phyloP scores from a whole-genome alignment of 169 alveolate species.

The Theileria equi region DNA sequence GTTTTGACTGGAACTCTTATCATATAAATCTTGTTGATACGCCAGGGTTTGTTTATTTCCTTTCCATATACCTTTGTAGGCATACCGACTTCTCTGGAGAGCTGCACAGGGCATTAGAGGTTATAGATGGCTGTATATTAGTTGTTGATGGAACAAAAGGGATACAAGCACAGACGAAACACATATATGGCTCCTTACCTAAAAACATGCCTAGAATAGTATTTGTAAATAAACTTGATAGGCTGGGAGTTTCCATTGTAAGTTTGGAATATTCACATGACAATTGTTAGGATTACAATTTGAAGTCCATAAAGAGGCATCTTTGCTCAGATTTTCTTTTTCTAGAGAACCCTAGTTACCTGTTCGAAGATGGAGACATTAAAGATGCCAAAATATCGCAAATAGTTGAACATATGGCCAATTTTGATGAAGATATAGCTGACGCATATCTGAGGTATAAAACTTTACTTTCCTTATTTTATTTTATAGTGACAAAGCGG shows the following conservation, averaged over 20 bases:
- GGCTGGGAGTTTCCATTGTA: conserved; percentile 94
- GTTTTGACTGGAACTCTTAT: conserved; percentile 84
- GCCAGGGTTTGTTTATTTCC: conserved; percentile 97
- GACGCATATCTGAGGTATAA: no score
- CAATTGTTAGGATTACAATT: no score
- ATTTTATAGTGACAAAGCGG: no score
- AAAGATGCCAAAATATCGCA: no score
- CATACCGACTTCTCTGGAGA: conserved; percentile 99
- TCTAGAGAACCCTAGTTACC: no score
- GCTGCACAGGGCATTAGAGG: conserved; percentile 95
- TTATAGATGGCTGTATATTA: conserved; percentile 94
- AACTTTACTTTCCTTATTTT: background rate
- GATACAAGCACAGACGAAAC: conserved; percentile 93
- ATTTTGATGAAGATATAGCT: no score
- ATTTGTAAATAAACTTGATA: conserved; percentile 92
- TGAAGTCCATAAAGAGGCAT: no score
- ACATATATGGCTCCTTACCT: conserved; percentile 94
- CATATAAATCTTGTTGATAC: conserved; percentile 94
- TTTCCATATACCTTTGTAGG: conserved; percentile 79
- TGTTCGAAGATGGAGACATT: no score
- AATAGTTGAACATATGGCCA: no score
- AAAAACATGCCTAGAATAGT: conserved; percentile 91
- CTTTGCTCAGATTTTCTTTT: no score
- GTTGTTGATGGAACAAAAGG: conserved; percentile 95
- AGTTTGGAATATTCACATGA: no score